These are phyloP conservation scores for Neurospora sp. DNA, from an alignment of 495 filamentous ascomycete species.

Conservation along the genomic window DNA sequence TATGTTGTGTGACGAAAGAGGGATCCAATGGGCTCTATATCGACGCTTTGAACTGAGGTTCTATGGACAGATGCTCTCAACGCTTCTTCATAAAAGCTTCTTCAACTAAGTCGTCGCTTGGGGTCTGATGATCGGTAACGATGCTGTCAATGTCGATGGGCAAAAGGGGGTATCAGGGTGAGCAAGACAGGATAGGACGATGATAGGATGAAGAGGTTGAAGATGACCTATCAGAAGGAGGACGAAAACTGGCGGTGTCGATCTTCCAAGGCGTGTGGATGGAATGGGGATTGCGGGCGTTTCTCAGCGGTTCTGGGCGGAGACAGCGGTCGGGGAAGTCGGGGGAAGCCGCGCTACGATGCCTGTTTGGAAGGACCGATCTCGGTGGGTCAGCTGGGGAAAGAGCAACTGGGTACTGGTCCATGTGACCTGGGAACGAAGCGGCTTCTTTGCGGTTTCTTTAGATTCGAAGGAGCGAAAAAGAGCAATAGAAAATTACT, in stretches of 20 bases:
- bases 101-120: not conserved
- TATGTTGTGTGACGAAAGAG: not conserved
- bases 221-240: not conserved
- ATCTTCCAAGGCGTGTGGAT: not conserved
- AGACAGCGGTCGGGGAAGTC: not conserved
- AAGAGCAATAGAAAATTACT: not conserved
- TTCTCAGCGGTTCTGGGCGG: not conserved
- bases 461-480: not conserved
- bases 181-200: not conserved
- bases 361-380: conserved; percentile 13
- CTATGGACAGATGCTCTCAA: not conserved
- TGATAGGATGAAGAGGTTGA: not conserved
- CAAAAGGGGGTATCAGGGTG: not conserved
- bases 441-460: not conserved
- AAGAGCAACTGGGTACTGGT: not conserved
- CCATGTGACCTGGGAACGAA: conserved; percentile 13
- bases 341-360: conserved; percentile 6
- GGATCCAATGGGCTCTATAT: not conserved
- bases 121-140: not conserved
- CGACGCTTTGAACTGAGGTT: not conserved
- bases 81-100: not conserved
- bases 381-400: conserved; percentile 17
- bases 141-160: not conserved
- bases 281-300: not conserved
- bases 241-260: not conserved